phyloP scores from a whole-genome alignment of 2,329 filamentous ascomycete genomes.

The Cercospora beticola region DNA sequence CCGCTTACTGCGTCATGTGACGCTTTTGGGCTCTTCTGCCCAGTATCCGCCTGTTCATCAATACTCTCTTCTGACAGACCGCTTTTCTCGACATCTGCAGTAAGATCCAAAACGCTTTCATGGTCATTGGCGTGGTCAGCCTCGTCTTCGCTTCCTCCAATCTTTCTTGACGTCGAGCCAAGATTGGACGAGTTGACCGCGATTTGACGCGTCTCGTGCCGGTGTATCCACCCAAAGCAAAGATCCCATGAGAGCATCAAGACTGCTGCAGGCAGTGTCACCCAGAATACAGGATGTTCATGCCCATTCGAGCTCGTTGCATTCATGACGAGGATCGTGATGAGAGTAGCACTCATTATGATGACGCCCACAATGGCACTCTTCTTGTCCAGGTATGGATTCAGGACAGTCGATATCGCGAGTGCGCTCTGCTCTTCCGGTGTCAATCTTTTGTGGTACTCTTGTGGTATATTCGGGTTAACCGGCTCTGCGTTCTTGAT shows the following conservation, averaged over 20 bases:
- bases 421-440: conserved; percentile 57
- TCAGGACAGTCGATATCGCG: conserved; percentile 71
- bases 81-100: background rate
- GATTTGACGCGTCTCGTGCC: conserved; percentile 63
- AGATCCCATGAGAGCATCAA: conserved; percentile 70
- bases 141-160: background rate
- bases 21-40: background rate
- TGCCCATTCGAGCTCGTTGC: conserved; percentile 54
- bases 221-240: conserved; percentile 61
- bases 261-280: conserved; percentile 67
- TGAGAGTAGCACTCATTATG: conserved; percentile 66
- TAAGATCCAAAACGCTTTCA: background rate
- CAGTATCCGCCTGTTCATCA: background rate
- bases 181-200: conserved; percentile 40
- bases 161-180: background rate
- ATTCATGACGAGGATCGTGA: conserved; percentile 66
- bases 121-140: background rate
- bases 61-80: background rate
- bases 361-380: conserved; percentile 64
- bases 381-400: conserved; percentile 67
- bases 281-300: conserved; percentile 63
- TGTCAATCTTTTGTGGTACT: conserved; percentile 48
- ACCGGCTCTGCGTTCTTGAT: conserved; percentile 57
- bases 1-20: background rate
- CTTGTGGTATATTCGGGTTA: conserved; percentile 67